Conservation (phyloP, 1,284 basidiomycete species). For the Pseudozyma hubeiensis region DNA sequence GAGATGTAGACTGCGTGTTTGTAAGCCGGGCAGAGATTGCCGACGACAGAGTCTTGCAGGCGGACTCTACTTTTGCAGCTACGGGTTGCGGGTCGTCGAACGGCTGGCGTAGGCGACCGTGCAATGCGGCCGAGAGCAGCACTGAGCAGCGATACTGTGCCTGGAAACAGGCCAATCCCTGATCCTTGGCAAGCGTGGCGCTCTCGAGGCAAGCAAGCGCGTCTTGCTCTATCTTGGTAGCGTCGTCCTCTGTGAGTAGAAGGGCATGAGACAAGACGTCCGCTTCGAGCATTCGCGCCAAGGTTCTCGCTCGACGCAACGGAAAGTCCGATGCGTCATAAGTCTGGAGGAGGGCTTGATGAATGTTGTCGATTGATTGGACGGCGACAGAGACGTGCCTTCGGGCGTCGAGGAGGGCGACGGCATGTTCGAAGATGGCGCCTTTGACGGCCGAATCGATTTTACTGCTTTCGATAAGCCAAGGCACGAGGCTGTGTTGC, state of each 20-base stretch:
- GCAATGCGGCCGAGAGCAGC: slow-evolving; percentile 26
- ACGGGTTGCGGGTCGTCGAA: slow-evolving; percentile 24
- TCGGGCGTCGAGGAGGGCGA: slow-evolving; percentile 30
- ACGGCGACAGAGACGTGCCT: slow-evolving; percentile 45
- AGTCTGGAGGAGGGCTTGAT: slow-evolving; percentile 22
- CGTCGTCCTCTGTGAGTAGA: slow-evolving; percentile 14
- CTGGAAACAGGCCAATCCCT: slow-evolving; percentile 23
- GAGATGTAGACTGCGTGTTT: slow-evolving; percentile 3
- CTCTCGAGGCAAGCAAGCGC: slow-evolving; percentile 27
- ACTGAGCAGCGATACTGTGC: slow-evolving; percentile 44
- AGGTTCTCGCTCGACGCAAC: slow-evolving; percentile 43
- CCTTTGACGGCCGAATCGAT: slow-evolving; percentile 21
- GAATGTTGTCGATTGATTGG: slow-evolving; percentile 24
- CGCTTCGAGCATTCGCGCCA: slow-evolving; percentile 43
- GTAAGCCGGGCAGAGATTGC: slow-evolving; percentile 2
- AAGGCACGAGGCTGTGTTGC: slow-evolving; percentile 20
- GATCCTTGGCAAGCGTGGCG: slow-evolving; percentile 13
- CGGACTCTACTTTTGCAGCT: slow-evolving; percentile 24
- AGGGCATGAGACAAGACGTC: slow-evolving; percentile 37
- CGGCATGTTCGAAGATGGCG: slow-evolving; percentile 47
- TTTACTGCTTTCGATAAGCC: slow-evolving; percentile 9
- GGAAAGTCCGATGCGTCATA: slow-evolving; percentile 32
- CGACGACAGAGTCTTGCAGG: slow-evolving; percentile 33
- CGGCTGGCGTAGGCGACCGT: slow-evolving; percentile 30
- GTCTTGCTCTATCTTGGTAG: slow-evolving; percentile 17